Evolutionary conservation across 2,329 filamentous ascomycete genomes (phyloP).

Genomic region (Venturia effusa): DNA sequence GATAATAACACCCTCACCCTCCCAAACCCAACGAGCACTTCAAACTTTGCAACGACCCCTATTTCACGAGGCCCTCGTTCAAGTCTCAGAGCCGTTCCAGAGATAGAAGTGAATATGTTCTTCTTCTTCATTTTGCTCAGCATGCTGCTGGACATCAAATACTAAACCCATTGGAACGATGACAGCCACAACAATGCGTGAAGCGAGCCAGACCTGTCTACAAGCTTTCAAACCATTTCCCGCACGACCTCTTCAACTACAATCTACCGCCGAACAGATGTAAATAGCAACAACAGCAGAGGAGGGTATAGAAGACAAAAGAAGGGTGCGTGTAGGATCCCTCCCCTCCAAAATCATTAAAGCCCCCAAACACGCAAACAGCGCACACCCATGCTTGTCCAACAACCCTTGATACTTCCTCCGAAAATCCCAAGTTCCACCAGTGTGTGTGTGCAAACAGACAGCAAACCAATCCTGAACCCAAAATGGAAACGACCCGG

Average conservation of each 20-base stretch:
- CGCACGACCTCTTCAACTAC: neutral
- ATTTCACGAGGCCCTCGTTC: too few relatives aligned
- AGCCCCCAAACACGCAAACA: neutral
- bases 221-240: neutral
- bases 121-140: neutral
- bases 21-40: too few relatives aligned
- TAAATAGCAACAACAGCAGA: neutral
- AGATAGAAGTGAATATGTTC: neutral
- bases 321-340: neutral
- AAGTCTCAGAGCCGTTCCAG: neutral
- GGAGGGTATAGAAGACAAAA: neutral
- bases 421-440: neutral
- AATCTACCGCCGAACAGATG: neutral
- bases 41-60: too few relatives aligned
- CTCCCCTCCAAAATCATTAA: conserved; percentile 5
- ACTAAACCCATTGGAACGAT: neutral
- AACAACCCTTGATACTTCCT: neutral
- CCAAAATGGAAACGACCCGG: neutral
- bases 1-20: too few relatives aligned
- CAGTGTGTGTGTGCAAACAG: neutral
- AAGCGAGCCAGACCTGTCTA: neutral
- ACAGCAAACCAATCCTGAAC: neutral
- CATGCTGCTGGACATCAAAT: neutral
- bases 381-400: neutral
- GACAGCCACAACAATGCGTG: neutral